Base-by-base conservation (phyloP, 2,329 filamentous ascomycete species). In the Phialophora macrospora region DNA sequence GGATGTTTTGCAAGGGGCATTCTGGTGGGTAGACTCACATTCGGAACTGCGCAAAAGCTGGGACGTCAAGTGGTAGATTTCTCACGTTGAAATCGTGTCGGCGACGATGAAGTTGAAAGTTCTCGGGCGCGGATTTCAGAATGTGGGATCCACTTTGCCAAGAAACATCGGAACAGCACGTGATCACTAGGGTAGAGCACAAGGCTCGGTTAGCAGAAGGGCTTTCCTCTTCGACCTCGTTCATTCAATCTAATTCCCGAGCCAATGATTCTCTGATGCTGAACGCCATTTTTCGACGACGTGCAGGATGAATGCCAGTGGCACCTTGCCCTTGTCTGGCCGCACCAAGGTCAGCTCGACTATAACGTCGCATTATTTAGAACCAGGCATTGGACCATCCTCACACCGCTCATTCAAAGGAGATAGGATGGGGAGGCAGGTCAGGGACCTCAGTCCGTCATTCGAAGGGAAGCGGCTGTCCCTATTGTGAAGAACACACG, bases 71-170 rank as follows among this genome's bases (percentile, higher is more conserved):
- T 28, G 26, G 6, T 30, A 34, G n/a, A 48, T n/a, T 55, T 24
- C 14, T 30, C 17, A 28, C 49, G 48, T 52, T 60, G 48, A 20
- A 60, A 60, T 55, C 52, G 32, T 38, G 28, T 17, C 58, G 44
- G 58, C 58, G 34, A 59, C 38, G 20, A 3, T 9, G 48, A 52
- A 60, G 58, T 44, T 28, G 28, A 44, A 60, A 60, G 48, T 51
- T 54, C 44, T 28, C 48, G 34, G 20, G 2, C 32, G 30, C 46
- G 48, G 48, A 60, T 55, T 62, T 62, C 60, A 52, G 60, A 62
- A 55, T 62, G 60, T 62, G 60, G 60, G 60, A 44, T 62, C 52
- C 51, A 28, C 46, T 48, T 30, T 48, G 60, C 60, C 60, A 62
- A 62, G 60, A 20, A 20, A 22, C 30, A n/a, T 41, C 3, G 24